Conservation (phyloP, 176 grass and related monocot genomes). For the Otatea glauca region DNA sequence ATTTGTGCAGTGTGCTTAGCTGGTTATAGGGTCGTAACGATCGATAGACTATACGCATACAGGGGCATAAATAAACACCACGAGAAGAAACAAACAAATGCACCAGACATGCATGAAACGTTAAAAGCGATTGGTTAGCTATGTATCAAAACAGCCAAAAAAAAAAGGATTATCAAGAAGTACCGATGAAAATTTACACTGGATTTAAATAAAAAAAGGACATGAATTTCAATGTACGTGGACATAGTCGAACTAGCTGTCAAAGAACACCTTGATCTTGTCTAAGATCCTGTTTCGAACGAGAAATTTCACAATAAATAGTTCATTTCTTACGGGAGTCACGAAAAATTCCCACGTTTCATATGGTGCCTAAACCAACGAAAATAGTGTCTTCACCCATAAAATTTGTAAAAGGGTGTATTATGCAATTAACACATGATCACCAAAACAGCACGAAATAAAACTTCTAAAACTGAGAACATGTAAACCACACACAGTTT, state of each 20-base stretch:
- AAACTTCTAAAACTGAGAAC: too few relatives aligned
- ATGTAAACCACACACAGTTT: background rate
- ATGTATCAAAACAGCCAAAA: background rate
- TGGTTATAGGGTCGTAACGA: background rate
- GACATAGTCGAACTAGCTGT: background rate
- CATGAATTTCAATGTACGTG: background rate
- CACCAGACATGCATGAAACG: background rate
- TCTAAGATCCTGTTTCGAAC: background rate
- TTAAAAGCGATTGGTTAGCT: too few relatives aligned
- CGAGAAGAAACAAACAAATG: background rate
- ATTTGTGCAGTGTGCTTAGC: background rate
- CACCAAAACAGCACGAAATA: too few relatives aligned
- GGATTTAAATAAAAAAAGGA: background rate
- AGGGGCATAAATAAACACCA: background rate
- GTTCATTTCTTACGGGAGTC: background rate
- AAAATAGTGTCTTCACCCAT: background rate
- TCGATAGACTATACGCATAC: background rate
- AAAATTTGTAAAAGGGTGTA: too few relatives aligned
- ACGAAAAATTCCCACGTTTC: background rate
- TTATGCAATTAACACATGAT: too few relatives aligned
- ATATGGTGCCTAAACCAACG: background rate
- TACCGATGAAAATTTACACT: background rate
- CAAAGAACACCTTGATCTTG: background rate
- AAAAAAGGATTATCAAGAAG: background rate
- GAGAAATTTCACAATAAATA: too few relatives aligned